phyloP scores from a whole-genome alignment of 1,139 yeast genomes.

The Diutina catenulata region DNA sequence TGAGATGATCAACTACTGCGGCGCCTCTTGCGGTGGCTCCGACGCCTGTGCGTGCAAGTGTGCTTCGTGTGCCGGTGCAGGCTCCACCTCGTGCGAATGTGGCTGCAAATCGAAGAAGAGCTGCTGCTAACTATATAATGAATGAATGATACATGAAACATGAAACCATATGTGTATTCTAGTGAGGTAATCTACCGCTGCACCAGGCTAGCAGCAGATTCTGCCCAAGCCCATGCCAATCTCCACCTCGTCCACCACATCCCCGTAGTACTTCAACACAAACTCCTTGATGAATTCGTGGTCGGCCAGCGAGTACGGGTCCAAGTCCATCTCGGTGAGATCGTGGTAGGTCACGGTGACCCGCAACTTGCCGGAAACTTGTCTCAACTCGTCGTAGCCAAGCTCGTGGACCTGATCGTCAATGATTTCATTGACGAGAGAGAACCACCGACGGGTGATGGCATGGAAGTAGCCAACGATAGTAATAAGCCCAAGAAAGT shows the following conservation, averaged over 20 bases:
- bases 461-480: slow-evolving; percentile 47
- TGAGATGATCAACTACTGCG: no score
- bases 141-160: no score
- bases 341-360: slow-evolving; percentile 43
- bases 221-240: slow-evolving; percentile 23
- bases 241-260: slow-evolving; percentile 19
- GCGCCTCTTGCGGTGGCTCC: no score
- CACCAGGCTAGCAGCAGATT: slow-evolving; percentile 15
- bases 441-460: slow-evolving; percentile 34
- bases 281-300: slow-evolving; percentile 42
- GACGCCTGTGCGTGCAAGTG: no score
- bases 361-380: slow-evolving; percentile 10
- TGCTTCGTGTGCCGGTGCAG: no score
- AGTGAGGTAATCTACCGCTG: no score
- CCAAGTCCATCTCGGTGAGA: slow-evolving; percentile 60
- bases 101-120: no score
- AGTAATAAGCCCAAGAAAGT: slow-evolving; percentile 17
- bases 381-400: slow-evolving; percentile 5
- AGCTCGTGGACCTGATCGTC: slow-evolving; percentile 17
- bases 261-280: slow-evolving; percentile 45
- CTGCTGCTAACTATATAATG: no score
- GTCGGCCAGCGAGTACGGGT: slow-evolving; percentile 54
- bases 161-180: no score
- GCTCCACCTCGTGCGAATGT: no score
- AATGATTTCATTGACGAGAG: slow-evolving; percentile 25